Evolutionary conservation across 257 asterid genomes (phyloP).

Genomic region (Penstemon barbatus): DNA sequence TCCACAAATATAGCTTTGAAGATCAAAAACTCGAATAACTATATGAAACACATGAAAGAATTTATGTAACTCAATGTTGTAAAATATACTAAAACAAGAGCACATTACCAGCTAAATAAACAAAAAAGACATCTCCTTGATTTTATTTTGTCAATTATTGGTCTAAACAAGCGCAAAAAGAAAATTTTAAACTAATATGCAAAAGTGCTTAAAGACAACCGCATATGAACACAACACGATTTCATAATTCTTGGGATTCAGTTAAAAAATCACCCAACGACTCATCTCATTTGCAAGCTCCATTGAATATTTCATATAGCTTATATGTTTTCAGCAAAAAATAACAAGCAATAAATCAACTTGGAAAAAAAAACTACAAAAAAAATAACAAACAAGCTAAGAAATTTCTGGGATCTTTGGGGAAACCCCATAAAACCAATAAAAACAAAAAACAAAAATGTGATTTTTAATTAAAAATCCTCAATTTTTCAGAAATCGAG

Average conservation of each 20-base stretch:
- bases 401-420: neutral
- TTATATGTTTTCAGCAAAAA: neutral
- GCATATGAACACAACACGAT: constrained; percentile 6
- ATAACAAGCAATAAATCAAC: neutral
- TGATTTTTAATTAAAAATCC: neutral
- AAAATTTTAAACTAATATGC: neutral
- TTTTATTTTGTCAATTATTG: too few relatives aligned
- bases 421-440: neutral
- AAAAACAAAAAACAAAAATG: neutral
- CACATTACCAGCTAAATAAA: neutral
- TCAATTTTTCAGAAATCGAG: neutral
- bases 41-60: constrained; percentile 5
- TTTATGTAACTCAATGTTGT: neutral
- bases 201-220: constrained; percentile 4
- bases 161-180: neutral
- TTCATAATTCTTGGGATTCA: neutral
- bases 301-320: neutral
- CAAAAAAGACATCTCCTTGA: constrained; percentile 11
- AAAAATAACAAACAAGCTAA: neutral
- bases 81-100: neutral
- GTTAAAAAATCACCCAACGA: constrained; percentile 1
- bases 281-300: constrained; percentile 13
- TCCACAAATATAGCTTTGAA: neutral
- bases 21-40: neutral
- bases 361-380: neutral